A percentile compares a stretch with the other conserved stretches of the same genome.
Evolutionary conservation across 164 flowering plant species (phyloP).

Genomic region (Pachysandra terminalis): DNA sequence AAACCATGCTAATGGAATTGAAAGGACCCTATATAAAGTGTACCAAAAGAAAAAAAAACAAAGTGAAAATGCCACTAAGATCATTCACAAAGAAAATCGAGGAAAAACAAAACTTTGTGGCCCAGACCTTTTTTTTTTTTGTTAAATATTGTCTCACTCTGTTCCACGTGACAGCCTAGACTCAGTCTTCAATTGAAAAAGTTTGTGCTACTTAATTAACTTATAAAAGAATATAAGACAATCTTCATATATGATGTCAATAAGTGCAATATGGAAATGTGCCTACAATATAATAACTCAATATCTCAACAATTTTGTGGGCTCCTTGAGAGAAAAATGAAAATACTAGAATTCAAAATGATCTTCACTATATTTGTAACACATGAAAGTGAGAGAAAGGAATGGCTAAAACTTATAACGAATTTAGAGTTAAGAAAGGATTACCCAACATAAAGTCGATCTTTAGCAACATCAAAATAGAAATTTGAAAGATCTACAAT

Average conservation of each 20-base stretch:
- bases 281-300: background rate
- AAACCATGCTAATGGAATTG: too few relatives aligned
- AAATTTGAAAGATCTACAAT: slow-evolving; percentile 94
- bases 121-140: too few relatives aligned
- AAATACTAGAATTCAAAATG: background rate
- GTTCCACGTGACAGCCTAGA: background rate
- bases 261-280: background rate
- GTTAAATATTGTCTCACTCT: too few relatives aligned
- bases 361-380: background rate
- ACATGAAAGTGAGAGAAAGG: background rate
- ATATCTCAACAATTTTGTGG: background rate
- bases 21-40: too few relatives aligned
- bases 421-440: slow-evolving; percentile 11
- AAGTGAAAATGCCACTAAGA: too few relatives aligned
- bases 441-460: slow-evolving; percentile 95
- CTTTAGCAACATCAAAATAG: slow-evolving; percentile 95
- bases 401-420: background rate
- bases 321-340: background rate
- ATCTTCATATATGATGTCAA: background rate
- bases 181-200: background rate
- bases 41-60: too few relatives aligned
- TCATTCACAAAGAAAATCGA: too few relatives aligned
- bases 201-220: background rate
- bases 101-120: background rate
- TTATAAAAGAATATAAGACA: background rate